These are phyloP conservation scores for Solanum pennellii DNA, from an alignment of 257 asterid genomes.

Conservation along the genomic window DNA sequence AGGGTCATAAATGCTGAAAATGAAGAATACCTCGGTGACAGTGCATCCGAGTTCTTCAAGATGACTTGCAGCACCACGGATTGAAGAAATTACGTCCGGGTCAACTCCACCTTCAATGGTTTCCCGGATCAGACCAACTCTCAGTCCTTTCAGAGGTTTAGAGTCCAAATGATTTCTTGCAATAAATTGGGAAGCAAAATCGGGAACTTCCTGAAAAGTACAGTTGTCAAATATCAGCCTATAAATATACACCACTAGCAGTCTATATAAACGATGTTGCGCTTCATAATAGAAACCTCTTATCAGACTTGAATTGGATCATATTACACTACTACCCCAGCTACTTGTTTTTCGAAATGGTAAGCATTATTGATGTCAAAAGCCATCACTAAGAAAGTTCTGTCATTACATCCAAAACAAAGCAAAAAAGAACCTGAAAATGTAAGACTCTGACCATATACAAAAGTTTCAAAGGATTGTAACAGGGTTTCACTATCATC, in stretches of 20 bases:
- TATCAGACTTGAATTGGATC: neutral
- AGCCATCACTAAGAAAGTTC: neutral
- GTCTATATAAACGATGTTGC: neutral
- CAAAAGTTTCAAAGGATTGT: neutral
- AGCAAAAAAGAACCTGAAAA: neutral
- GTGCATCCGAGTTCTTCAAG: constrained; percentile 80
- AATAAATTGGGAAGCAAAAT: constrained; percentile 51
- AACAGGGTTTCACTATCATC: neutral
- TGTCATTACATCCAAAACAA: neutral
- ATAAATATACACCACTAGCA: neutral
- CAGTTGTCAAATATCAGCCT: neutral
- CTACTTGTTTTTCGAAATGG: neutral
- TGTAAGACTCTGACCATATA: neutral
- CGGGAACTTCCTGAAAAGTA: constrained; percentile 68
- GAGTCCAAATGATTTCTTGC: constrained; percentile 44
- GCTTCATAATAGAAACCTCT: neutral
- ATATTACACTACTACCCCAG: neutral
- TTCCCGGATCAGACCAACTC: constrained; percentile 85
- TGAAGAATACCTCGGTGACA: constrained; percentile 53
- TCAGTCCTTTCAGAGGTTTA: constrained; percentile 75
- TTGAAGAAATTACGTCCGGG: constrained; percentile 55
- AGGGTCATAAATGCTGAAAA: neutral
- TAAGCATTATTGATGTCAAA: neutral
- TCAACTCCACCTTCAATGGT: constrained; percentile 88
- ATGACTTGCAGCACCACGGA: constrained; percentile 66